phyloP scores from a whole-genome alignment of 805 yeast genomes.

The Wickerhamomyces strasburgensis region DNA sequence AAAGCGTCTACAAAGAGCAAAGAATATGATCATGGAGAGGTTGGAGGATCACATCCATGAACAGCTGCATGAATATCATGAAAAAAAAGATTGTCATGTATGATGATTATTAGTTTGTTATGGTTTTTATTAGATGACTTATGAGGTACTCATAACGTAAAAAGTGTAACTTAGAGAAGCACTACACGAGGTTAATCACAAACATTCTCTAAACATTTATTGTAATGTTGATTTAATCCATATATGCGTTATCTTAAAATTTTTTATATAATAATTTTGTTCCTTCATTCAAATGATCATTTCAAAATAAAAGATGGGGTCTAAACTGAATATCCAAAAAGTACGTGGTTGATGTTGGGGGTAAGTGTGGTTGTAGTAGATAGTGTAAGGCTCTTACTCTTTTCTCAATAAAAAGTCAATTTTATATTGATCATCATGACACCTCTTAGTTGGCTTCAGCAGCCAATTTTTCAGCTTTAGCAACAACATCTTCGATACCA shows the following conservation, averaged over 20 bases:
- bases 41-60: no score
- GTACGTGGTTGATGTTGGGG: neutral
- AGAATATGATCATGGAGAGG: no score
- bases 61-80: no score
- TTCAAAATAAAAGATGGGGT: neutral
- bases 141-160: no score
- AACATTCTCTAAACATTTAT: constrained; percentile 19
- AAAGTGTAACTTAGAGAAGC: no score
- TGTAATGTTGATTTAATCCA: constrained; percentile 1
- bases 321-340: neutral
- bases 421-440: neutral
- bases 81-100: no score
- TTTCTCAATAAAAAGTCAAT: no score
- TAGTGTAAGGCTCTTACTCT: no score
- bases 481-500: constrained; percentile 97
- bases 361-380: no score
- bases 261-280: constrained; percentile 10
- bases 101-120: no score
- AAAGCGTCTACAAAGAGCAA: no score
- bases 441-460: constrained; percentile 66
- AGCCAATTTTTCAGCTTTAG: constrained; percentile 99
- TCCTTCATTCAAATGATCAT: neutral
- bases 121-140: no score
- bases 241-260: constrained; percentile 3
- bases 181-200: constrained; percentile 3